Conservation (phyloP, 768 basidiomycete genomes). For the Rossbeevera mucosa region DNA sequence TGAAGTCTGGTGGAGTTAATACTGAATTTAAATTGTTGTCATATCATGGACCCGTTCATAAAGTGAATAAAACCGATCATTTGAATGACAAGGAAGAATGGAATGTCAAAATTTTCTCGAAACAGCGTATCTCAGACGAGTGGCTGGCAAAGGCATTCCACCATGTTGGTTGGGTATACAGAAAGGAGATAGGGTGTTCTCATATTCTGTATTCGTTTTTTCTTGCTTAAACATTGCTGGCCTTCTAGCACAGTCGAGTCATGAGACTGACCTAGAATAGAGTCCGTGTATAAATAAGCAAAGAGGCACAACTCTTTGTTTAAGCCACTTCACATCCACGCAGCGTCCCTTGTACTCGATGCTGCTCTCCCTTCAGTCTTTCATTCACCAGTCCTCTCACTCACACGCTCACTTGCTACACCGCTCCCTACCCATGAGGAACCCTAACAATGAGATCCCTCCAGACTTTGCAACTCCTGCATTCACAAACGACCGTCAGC, state of each 20-base stretch:
- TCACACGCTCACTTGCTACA: too few relatives aligned
- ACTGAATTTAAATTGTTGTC: conserved; percentile 87
- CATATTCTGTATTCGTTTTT: not conserved
- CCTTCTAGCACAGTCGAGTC: too few relatives aligned
- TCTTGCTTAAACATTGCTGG: conserved; percentile 5
- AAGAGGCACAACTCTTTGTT: too few relatives aligned
- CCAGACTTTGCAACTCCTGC: not conserved
- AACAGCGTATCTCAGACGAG: conserved; percentile 56
- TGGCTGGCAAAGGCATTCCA: conserved; percentile 68
- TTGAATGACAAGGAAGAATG: conserved; percentile 40
- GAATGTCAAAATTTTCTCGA: conserved; percentile 87
- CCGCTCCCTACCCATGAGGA: not conserved
- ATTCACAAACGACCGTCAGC: too few relatives aligned
- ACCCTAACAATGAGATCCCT: not conserved
- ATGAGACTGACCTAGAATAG: too few relatives aligned
- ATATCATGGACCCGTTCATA: conserved; percentile 60
- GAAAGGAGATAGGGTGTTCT: conserved; percentile 58
- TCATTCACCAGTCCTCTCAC: too few relatives aligned
- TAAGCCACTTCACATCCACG: too few relatives aligned
- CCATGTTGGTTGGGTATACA: conserved; percentile 72
- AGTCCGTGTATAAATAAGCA: too few relatives aligned
- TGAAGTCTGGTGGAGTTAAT: conserved; percentile 46
- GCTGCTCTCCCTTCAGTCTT: too few relatives aligned
- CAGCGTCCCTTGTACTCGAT: too few relatives aligned
- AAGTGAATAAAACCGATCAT: conserved; percentile 21